Evolutionary conservation across 1,139 yeast genomes (phyloP).

Genomic region (Yamadazyma buinensis): DNA sequence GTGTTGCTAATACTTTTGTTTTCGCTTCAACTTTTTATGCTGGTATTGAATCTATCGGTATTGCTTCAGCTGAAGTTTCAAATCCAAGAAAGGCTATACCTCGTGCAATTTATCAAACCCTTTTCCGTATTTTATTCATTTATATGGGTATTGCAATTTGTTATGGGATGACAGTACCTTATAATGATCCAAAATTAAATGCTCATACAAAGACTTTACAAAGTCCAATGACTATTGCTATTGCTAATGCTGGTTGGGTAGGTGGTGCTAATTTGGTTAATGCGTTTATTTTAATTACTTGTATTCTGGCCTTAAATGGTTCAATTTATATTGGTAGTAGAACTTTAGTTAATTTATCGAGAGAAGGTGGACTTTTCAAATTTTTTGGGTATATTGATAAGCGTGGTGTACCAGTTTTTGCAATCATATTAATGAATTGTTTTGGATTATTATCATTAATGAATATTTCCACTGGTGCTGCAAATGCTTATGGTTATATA

Average conservation of each 20-base stretch:
- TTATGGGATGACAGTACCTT: conserved; percentile 56
- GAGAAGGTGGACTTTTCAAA: conserved; percentile 48
- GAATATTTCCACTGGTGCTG: conserved; percentile 50
- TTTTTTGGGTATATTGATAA: conserved; percentile 39
- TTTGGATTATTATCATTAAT: conserved; percentile 51
- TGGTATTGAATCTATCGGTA: conserved; percentile 57
- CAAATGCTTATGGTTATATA: conserved; percentile 50
- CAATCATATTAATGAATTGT: conserved; percentile 45
- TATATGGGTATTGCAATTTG: conserved; percentile 52
- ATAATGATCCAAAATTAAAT: conserved; percentile 36
- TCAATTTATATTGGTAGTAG: conserved; percentile 52
- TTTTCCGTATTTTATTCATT: conserved; percentile 49
- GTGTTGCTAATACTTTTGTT: conserved; percentile 67
- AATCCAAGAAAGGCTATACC: conserved; percentile 57
- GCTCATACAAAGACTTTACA: conserved; percentile 25
- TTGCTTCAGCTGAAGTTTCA: conserved; percentile 54
- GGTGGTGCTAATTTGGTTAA: conserved; percentile 50
- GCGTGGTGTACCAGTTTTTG: conserved; percentile 48
- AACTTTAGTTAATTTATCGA: conserved; percentile 48
- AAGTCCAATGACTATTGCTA: conserved; percentile 44
- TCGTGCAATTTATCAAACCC: conserved; percentile 54
- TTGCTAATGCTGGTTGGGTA: conserved; percentile 44
- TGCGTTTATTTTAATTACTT: conserved; percentile 48
- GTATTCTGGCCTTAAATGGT: conserved; percentile 52
- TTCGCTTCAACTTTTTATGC: conserved; percentile 61